Conservation (phyloP, 768 basidiomycete genomes). For the Boletus pseudopeckii region DNA sequence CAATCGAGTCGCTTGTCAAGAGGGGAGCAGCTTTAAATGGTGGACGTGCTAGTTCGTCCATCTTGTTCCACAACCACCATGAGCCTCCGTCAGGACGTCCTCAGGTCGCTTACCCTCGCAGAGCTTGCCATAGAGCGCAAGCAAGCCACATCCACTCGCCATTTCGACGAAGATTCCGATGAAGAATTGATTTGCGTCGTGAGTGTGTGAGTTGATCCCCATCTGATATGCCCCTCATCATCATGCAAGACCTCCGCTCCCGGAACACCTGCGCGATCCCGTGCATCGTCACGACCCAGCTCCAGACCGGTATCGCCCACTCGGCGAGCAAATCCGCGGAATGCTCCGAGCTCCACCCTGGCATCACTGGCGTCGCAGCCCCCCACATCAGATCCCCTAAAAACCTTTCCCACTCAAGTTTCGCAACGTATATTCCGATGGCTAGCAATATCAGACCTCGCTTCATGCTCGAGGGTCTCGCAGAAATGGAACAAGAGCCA, state of each 20-base stretch:
- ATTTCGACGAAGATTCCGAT: conserved; percentile 51
- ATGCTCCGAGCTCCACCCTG: conserved; percentile 28
- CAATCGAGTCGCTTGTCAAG: neutral
- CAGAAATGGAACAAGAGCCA: conserved; percentile 88
- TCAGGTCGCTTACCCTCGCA: conserved; percentile 50
- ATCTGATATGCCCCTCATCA: conserved; percentile 9
- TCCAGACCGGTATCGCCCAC: conserved; percentile 43
- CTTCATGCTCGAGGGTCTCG: conserved; percentile 75
- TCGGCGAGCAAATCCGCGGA: conserved; percentile 17
- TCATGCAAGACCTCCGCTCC: conserved; percentile 56
- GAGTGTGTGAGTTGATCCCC: conserved; percentile 27
- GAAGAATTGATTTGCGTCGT: conserved; percentile 73
- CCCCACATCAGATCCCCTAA: conserved; percentile 54
- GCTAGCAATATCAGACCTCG: conserved; percentile 63
- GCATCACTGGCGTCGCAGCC: conserved; percentile 17
- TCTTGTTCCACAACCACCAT: conserved; percentile 42
- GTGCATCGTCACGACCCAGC: conserved; percentile 47
- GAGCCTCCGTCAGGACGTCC: conserved; percentile 65
- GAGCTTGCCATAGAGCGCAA: conserved; percentile 29
- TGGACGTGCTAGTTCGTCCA: neutral
- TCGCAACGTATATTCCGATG: conserved; percentile 72
- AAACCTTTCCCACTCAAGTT: conserved; percentile 73
- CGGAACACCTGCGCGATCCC: conserved; percentile 63
- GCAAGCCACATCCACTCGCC: conserved; percentile 5
- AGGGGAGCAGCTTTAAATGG: neutral